Evolutionary conservation across 1,284 basidiomycete species (phyloP), one percentile per base, ranked within the genome.

Genomic region (Somion occarium): DNA sequence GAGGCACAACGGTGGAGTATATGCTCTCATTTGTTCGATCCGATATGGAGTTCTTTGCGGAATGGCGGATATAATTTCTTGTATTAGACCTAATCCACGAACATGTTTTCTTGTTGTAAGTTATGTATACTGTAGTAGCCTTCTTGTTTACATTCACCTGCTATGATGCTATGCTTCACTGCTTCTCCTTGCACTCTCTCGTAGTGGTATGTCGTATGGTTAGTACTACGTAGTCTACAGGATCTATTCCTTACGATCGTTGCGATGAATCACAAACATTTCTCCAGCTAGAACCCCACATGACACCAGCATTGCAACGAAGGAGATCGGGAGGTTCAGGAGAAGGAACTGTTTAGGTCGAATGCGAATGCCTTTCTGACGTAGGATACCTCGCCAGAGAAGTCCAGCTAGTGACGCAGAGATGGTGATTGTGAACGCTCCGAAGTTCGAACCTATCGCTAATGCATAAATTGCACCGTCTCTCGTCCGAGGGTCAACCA

Each of bases 341-440:
- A 71, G 68, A 1, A 88, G 81, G 69, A 98, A 98, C 44, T 83
- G 75, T 44, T 63, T 57, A 54, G 83, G 80, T 11, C 62, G 74
- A n/a, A 98, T 82, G 1, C 64, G 61, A 48, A 95, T 85, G 0
- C 80, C 83, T 63, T 94, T 96, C 63, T 93, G 88, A 46, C 67
- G 64, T 51, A 98, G 71, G 50, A 97, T 95, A 15, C 73, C 69
- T 23, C 79, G 73, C 96, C 96, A 98, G 9, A 98, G 75, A 48
- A 98, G 69, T 0, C 95, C 95, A 0, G 94, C 94, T 9, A 98
- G 78, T 53, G 90, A 93, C 0, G 92, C 92, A 1, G 88, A 88
- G 66, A 96, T 94, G 13, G 92, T 92, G 60, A 93, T 89, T 50
- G 87, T 91, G 60, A 96, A 88, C 1, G 96, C 95, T 5, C 95